Conservation (phyloP, 2,329 filamentous ascomycete species). For the Zasmidium cellare region DNA sequence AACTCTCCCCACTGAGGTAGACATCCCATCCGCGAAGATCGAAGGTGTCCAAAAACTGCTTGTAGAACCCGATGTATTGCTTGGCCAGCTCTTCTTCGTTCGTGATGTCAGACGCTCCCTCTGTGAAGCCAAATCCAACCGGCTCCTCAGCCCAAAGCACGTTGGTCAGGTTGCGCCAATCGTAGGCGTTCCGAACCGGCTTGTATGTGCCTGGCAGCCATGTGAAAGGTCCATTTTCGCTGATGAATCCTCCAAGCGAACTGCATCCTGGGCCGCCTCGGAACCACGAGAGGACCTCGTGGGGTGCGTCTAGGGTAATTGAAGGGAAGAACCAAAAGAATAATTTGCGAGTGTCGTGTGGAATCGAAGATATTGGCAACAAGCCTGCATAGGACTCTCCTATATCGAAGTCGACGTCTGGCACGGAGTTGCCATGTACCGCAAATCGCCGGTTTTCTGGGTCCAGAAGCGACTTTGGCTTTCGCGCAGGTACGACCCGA, state of each 20-base stretch:
- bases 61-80: slow-evolving; percentile 47
- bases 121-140: slow-evolving; percentile 48
- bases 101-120: slow-evolving; percentile 35
- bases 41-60: slow-evolving; percentile 54
- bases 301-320: slow-evolving; percentile 45
- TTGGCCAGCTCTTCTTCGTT: slow-evolving; percentile 43
- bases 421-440: slow-evolving; percentile 31
- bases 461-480: slow-evolving; percentile 10
- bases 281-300: slow-evolving; percentile 54
- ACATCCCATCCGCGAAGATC: slow-evolving; percentile 51
- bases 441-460: slow-evolving; percentile 18
- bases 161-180: slow-evolving; percentile 63
- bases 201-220: slow-evolving; percentile 32
- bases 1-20: slow-evolving; percentile 32
- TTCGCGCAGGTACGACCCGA: no score
- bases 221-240: slow-evolving; percentile 32
- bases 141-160: slow-evolving; percentile 67
- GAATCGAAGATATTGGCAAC: slow-evolving; percentile 53
- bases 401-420: slow-evolving; percentile 46
- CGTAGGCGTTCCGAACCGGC: slow-evolving; percentile 10
- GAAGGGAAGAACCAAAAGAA: slow-evolving; percentile 60
- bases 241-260: slow-evolving; percentile 21
- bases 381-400: slow-evolving; percentile 47
- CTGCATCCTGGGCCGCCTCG: slow-evolving; percentile 28
- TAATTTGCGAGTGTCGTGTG: slow-evolving; percentile 48